Percentiles rank a stretch among this genome's conserved stretches.
Conservation (phyloP, 78 protist genomes). For the Polysphondylium violaceum region DNA sequence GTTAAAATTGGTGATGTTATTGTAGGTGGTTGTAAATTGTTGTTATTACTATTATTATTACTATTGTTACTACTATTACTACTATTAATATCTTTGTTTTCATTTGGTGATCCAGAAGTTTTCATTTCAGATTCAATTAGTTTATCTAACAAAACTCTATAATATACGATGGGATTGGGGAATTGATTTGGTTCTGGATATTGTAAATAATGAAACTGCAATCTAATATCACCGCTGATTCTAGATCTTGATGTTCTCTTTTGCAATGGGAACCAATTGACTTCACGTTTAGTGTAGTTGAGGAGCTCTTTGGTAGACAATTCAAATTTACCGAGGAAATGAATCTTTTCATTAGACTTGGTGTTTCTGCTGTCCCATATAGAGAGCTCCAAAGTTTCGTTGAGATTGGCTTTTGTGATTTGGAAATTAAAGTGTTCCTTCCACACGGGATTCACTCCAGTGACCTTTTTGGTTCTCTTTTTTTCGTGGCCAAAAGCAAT, state of each 20-base stretch:
- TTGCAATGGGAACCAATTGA: constrained; percentile 49
- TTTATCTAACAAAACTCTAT: constrained; percentile 38
- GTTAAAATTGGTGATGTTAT: neutral
- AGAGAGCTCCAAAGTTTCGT: constrained; percentile 8
- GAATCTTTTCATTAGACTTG: neutral
- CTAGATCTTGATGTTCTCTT: constrained; percentile 60
- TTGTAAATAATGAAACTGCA: constrained; percentile 55
- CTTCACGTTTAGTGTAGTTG: constrained; percentile 41
- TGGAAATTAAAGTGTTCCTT: constrained; percentile 60
- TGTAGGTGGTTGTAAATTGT: neutral
- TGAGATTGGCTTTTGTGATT: constrained; percentile 3
- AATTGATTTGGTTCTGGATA: constrained; percentile 32
- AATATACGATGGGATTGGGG: neutral
- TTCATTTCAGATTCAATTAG: constrained; percentile 18
- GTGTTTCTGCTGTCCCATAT: neutral
- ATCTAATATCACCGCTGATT: constrained; percentile 58
- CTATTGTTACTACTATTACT: neutral
- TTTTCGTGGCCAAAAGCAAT: constrained; percentile 27
- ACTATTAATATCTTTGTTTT: no score
- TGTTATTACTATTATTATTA: neutral
- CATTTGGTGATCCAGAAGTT: no score
- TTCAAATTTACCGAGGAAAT: constrained; percentile 52
- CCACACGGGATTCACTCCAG: constrained; percentile 28
- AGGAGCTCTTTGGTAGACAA: constrained; percentile 37
- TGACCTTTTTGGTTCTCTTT: constrained; percentile 32